These are phyloP conservation scores for Eucalyptus sp. DNA, from an alignment of 345 rosid genomes.

Conservation along the genomic window DNA sequence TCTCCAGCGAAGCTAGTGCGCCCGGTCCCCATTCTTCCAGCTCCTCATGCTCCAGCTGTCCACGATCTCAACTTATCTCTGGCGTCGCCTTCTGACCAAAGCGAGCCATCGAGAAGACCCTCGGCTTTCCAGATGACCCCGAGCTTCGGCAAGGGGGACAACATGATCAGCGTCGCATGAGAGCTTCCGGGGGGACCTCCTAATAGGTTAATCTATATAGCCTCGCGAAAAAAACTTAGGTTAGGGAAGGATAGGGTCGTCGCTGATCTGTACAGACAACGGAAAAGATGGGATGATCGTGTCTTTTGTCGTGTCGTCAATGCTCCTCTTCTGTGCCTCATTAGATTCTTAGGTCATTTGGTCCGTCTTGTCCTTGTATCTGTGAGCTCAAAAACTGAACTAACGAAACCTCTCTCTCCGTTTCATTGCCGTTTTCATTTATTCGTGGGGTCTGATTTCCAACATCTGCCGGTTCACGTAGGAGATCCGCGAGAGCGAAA, in stretches of 20 bases:
- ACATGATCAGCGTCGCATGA: constrained; percentile 52
- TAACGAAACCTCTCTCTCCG: not conserved
- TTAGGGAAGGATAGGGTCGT: not conserved
- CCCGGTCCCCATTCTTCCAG: constrained; percentile 9
- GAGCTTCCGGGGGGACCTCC: not conserved
- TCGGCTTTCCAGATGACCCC: constrained; percentile 27
- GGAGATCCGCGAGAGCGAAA: not conserved
- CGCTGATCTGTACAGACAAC: not conserved
- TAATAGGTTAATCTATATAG: not conserved
- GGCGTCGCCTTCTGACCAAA: constrained; percentile 3
- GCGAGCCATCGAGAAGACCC: constrained; percentile 24
- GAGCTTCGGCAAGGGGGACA: constrained; percentile 43
- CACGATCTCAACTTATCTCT: constrained; percentile 31
- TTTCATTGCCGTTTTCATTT: not conserved
- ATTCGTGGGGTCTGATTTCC: not conserved
- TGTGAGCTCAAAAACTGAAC: not conserved
- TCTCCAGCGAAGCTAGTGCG: constrained; percentile 9
- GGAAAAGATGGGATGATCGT: not conserved
- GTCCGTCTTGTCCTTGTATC: not conserved
- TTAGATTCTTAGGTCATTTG: not conserved
- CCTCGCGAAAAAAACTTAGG: not conserved
- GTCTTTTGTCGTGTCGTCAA: not conserved
- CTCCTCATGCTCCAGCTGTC: constrained; percentile 1
- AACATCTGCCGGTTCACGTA: not conserved
- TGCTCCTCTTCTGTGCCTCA: not conserved